Base-by-base conservation (phyloP, 768 basidiomycete species). In the Pleurotus sapidus region DNA sequence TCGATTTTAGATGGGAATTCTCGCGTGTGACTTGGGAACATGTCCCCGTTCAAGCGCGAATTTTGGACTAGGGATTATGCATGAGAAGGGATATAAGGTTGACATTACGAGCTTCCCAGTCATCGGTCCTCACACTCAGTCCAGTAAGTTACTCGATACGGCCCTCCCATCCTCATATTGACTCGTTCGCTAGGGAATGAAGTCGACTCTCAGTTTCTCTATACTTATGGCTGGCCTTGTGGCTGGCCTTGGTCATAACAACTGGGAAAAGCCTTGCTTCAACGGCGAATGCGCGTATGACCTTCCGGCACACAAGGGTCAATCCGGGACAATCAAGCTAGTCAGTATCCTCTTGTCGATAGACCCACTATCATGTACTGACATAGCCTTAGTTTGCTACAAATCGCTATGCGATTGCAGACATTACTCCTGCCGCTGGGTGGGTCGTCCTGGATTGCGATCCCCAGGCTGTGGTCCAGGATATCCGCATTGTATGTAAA, bases 381-480 rank as follows among this genome's bases (percentile, higher is more conserved):
- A 30, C 25, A 15, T 50, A 2, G 14, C 2, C 25, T 15, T 8
- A 50, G 24, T 25, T 38, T 20, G 49, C 24, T 9, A 6, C n/a
- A 7, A 34, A 15, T 14, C 49, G 30, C n/a, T 34, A 23, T 20
- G 49, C 49, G 9, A 50, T 50, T 14, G 49, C 49, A 34, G 49
- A 50, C 15, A 50, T 50, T 37, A 50, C 49, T 8, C 25, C 49
- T 23, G 49, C 49, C 9, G 2, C 49, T 27, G 49, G 49, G n/a
- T 50, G 49, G 49, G 30, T 50, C 23, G 49, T 50, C 27, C 30
- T 50, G 20, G 49, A 50, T n/a, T 50, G 49, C 27, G 49, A 50
- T 7, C 49, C 49, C 24, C 12, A 50, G n/a, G 49, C 49, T 6
- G 9, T 50, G 15, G 7, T 34, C 27, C 49, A 50, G 49, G 24